Evolutionary conservation across 192 early-diverging fungal genomes (phyloP).

Genomic region (Spizellomyces punctatus): DNA sequence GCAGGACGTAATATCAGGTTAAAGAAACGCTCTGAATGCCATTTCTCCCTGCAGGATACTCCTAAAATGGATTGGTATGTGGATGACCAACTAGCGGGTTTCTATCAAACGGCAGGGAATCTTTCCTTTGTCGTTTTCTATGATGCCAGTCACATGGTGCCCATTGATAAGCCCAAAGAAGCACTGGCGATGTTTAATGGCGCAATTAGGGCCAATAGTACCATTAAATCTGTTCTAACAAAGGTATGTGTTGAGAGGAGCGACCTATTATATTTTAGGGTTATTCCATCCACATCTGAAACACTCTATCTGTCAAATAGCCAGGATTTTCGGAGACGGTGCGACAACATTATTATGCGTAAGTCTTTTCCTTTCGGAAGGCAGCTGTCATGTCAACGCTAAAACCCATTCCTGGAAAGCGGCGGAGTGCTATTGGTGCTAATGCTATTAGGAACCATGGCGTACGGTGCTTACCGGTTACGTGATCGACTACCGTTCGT

Average conservation of each 20-base stretch:
- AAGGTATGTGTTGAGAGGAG: too few relatives aligned
- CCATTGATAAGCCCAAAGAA: conserved; percentile 64
- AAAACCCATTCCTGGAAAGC: background rate
- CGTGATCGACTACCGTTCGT: conserved; percentile 5
- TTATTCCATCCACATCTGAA: background rate
- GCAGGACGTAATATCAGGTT: background rate
- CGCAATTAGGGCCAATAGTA: conserved; percentile 41
- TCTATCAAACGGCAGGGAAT: conserved; percentile 54
- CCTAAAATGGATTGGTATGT: conserved; percentile 53
- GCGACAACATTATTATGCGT: conserved; percentile 28
- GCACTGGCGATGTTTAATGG: conserved; percentile 62
- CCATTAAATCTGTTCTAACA: background rate
- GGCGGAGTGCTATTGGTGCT: conserved; percentile 21
- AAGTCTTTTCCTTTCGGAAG: background rate
- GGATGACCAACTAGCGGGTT: conserved; percentile 45
- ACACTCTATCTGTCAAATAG: background rate
- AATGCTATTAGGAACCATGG: conserved; percentile 9
- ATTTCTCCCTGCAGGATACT: conserved; percentile 33
- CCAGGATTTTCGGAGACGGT: background rate
- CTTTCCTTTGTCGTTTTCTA: conserved; percentile 62
- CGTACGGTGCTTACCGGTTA: conserved; percentile 11
- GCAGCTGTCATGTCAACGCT: background rate
- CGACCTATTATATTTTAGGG: too few relatives aligned
- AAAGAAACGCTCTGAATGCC: background rate
- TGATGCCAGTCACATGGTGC: conserved; percentile 74